Percentiles rank a stretch among this genome's conserved stretches.
These are phyloP conservation scores for Bassia scoparia DNA, from an alignment of 148 eudicot genomes.

Conservation along the genomic window DNA sequence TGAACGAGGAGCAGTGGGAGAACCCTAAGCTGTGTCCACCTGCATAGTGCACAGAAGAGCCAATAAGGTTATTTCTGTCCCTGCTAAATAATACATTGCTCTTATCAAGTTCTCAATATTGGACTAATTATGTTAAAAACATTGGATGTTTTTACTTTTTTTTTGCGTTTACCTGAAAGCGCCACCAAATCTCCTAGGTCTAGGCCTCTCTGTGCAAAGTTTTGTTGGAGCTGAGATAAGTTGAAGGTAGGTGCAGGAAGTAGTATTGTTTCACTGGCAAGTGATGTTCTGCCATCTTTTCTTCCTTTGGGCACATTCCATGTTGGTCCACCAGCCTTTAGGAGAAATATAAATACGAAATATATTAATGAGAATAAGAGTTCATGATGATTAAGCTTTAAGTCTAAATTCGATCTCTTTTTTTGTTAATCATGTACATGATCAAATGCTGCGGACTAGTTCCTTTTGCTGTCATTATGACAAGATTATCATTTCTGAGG, in stretches of 20 bases:
- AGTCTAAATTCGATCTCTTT: too few species aligned
- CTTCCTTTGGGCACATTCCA: slow-evolving; percentile 91
- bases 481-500: too few species aligned
- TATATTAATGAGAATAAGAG: not conserved
- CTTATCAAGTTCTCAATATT: not conserved
- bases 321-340: slow-evolving; percentile 77
- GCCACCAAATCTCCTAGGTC: slow-evolving; percentile 70
- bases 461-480: too few species aligned
- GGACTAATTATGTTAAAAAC: too few species aligned
- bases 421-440: too few species aligned
- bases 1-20: slow-evolving; percentile 85
- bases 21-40: slow-evolving; percentile 90
- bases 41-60: slow-evolving; percentile 14
- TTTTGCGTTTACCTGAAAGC: slow-evolving; percentile 56
- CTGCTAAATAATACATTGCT: not conserved
- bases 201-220: slow-evolving; percentile 72
- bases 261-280: slow-evolving; percentile 62
- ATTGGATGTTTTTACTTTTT: not conserved
- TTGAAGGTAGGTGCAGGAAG: slow-evolving; percentile 81
- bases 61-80: not conserved
- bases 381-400: not conserved
- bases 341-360: not conserved
- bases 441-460: too few species aligned
- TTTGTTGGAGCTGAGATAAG: slow-evolving; percentile 74
- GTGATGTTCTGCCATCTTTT: slow-evolving; percentile 80